phyloP scores from a whole-genome alignment of 2,329 filamentous ascomycete genomes.

The Colletotrichum cereale region DNA sequence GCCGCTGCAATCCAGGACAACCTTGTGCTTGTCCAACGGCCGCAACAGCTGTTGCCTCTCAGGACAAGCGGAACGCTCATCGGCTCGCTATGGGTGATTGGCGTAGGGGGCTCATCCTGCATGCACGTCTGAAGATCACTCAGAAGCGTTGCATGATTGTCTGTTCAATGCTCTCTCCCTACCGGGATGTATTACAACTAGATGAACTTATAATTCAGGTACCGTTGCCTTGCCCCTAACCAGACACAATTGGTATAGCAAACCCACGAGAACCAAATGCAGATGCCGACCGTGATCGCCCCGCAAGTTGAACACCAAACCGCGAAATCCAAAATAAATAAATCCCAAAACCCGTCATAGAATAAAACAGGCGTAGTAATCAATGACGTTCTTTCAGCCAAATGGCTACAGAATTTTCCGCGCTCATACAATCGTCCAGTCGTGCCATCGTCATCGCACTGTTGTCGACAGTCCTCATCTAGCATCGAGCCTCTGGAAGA shows the following conservation, averaged over 20 bases:
- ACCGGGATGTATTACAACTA: slow-evolving; percentile 38
- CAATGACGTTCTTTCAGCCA: slow-evolving; percentile 17
- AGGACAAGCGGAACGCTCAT: neutral
- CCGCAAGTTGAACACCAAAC: slow-evolving; percentile 31
- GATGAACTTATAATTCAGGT: slow-evolving; percentile 36
- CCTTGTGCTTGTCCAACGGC: slow-evolving; percentile 2
- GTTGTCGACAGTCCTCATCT: slow-evolving; percentile 36
- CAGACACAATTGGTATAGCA: slow-evolving; percentile 38
- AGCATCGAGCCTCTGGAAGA: slow-evolving; percentile 29
- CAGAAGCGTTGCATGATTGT: neutral
- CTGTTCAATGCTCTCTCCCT: slow-evolving; percentile 24
- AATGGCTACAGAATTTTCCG: slow-evolving; percentile 30
- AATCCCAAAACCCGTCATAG: slow-evolving; percentile 34
- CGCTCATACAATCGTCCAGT: slow-evolving; percentile 42
- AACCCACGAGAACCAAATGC: slow-evolving; percentile 35
- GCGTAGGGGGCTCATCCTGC: neutral
- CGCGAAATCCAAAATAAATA: slow-evolving; percentile 7
- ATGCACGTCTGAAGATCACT: neutral
- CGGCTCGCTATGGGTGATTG: neutral
- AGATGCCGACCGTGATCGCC: slow-evolving; percentile 36
- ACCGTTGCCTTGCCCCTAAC: slow-evolving; percentile 32
- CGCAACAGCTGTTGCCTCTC: neutral
- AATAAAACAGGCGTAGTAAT: slow-evolving; percentile 30
- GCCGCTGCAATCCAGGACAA: slow-evolving; percentile 5
- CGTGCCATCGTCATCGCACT: slow-evolving; percentile 42